Evolutionary conservation across 345 rosid species (phyloP), one percentile per base, ranked within the genome.

Genomic region (Lepidium sativum): DNA sequence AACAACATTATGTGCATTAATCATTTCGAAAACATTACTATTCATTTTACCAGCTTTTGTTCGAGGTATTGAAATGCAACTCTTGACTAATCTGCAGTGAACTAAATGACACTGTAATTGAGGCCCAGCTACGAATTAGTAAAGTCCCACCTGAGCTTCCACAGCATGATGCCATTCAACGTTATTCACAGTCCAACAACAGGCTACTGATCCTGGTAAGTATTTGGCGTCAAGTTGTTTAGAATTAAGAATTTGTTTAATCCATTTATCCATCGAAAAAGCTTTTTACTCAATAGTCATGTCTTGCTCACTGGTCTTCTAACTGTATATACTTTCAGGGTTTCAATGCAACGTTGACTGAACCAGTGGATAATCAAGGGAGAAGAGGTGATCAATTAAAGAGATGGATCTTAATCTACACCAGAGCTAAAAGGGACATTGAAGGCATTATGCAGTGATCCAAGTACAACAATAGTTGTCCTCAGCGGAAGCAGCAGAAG

Each of bases 371-470:
- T 80, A 86, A 86, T 61, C 87, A 83, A 57, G 92, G 92, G 63
- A 82, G 92, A 82, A 80, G 97, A 82, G 88, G 81, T 60, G 99
- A 95, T 75, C 99, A 91, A 73, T 85, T 95, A 71, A 95, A 83
- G 99, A 95, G 82, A 85, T 91, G 97, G 95, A 95, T 63, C 88
- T 88, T 27, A 86, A 88, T 60, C 79, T 95, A 84, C 99, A 95
- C 63, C 96, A 0, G 94, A 84, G 67, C 66, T 88, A 25, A 83
- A 79, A 77, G 95, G 82, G 52, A 73, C 85, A 3, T 72, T 95
- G 68, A 83, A 69, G 21, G 83, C 74, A 53, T 83, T 95, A 29
- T 88, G 96, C 78, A 77, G 72, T 31, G 97, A 91, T 81, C 76
- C 78, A 25, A 85, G 72, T 68, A 91, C 95, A 8, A 91, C 99